Evolutionary conservation across 1,284 basidiomycete species (phyloP), one percentile per base, ranked within the genome.

Genomic region (Fomitopsis palustris): DNA sequence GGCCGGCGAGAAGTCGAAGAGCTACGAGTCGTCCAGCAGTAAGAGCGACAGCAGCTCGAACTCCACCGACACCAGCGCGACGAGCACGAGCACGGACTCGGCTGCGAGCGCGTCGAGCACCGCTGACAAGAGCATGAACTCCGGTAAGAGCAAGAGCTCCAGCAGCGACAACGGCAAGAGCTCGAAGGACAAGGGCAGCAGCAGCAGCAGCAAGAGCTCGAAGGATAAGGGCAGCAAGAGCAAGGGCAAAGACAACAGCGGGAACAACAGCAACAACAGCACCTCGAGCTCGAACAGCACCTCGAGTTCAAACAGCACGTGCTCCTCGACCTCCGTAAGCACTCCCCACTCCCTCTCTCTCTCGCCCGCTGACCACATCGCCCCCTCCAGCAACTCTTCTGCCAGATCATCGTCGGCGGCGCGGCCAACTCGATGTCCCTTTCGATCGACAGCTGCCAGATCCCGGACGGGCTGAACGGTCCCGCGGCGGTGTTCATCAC

Each of bases 381-480:
- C 43, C 33, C 21, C 39, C 17, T 61, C 19, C 65, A 89, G 87
- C 71, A 69, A 56, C 69, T 90, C 35, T 84, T 79, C 74, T 93
- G 92, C 74, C 87, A 93, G 74, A 90, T 93, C 84, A 75, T 93
- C 63, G 66, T 85, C 56, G 90, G 89, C 39, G 86, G 87, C 38
- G 64, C 75, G n/a, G 72, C 84, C 54, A 72, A 72, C 66, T 77
- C 89, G 2, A 75, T 90, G 67, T 67, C 80, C 31, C 77, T 91
- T 41, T 85, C 89, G 4, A 70, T 89, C 65, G 66, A 73, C 64
- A 62, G 79, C 58, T 92, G 90, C 66, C 72, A 81, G 60, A 84
- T 92, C 12, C 91, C 89, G 27, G 49, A 65, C 1, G 81, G 80
- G 56, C 74, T 91, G 70, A 84, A 87, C 69, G 89, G 88, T 41